These are phyloP conservation scores for Solanum clarkiae DNA, from an alignment of 257 asterid species.

Conservation along the genomic window DNA sequence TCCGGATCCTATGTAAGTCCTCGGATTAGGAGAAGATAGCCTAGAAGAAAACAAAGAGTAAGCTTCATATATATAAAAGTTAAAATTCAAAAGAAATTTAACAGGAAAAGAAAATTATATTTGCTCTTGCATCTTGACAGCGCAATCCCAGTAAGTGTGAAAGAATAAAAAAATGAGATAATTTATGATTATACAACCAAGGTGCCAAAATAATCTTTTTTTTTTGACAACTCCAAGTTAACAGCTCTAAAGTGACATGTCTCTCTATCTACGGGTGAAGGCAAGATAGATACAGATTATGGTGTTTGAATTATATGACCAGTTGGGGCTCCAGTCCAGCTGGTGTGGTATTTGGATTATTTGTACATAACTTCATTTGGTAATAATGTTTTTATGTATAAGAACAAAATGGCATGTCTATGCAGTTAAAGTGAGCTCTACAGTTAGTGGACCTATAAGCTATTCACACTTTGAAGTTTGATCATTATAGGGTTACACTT, in stretches of 20 bases:
- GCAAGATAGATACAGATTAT: too few species aligned
- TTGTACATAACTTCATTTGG: too few species aligned
- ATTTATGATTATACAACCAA: not conserved
- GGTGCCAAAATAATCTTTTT: not conserved
- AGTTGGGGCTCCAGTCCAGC: too few species aligned
- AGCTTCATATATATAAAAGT: not conserved
- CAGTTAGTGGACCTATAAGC: not conserved
- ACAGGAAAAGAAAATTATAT: not conserved
- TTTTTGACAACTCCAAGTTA: not conserved
- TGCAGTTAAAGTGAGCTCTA: not conserved
- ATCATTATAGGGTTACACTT: not conserved
- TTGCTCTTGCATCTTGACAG: not conserved
- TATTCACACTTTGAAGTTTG: not conserved
- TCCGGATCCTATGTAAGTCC: slow-evolving; percentile 93
- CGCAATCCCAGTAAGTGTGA: not conserved
- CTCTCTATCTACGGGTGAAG: too few species aligned
- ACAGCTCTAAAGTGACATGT: not conserved
- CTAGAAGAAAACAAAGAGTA: slow-evolving; percentile 34
- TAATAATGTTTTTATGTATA: too few species aligned
- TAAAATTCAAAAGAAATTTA: not conserved
- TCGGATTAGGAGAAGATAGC: slow-evolving; percentile 66
- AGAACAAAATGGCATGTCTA: not conserved
- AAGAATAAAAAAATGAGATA: not conserved
- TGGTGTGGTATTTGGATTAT: too few species aligned
- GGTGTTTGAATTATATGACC: too few species aligned